phyloP scores from a whole-genome alignment of 305 asterid species.

The Plantago rigida region DNA sequence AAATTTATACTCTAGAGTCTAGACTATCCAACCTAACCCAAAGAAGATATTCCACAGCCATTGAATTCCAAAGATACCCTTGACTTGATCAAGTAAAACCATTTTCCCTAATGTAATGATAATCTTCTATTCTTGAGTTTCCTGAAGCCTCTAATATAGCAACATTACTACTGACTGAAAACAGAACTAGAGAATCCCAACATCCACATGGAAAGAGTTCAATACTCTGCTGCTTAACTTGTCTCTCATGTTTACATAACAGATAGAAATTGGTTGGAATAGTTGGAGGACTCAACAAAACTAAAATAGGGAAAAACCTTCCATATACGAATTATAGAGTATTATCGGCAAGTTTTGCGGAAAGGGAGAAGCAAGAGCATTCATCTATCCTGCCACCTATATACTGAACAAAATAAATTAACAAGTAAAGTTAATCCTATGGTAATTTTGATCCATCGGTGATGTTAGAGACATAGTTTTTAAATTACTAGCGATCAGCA shows the following conservation, averaged over 20 bases:
- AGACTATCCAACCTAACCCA: neutral
- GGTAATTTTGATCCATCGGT: too few species aligned
- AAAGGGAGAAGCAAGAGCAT: too few species aligned
- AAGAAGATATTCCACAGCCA: neutral
- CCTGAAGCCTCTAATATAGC: neutral
- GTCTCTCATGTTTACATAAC: slow-evolving; percentile 4
- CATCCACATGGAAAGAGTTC: neutral
- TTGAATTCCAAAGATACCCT: slow-evolving; percentile 1
- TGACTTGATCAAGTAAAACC: neutral
- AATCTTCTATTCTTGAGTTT: neutral
- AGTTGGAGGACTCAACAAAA: neutral
- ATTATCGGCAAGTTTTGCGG: slow-evolving; percentile 15
- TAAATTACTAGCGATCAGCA: too few species aligned
- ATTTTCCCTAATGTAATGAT: neutral
- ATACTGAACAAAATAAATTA: too few species aligned
- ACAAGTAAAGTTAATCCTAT: too few species aligned
- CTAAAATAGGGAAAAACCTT: slow-evolving; percentile 23
- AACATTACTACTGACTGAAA: neutral
- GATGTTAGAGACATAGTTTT: too few species aligned
- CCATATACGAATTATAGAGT: slow-evolving; percentile 23
- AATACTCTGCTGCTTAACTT: neutral
- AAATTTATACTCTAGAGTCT: neutral
- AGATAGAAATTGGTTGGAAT: neutral
- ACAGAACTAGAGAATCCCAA: neutral
- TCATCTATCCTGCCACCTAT: too few species aligned